phyloP scores from a whole-genome alignment of 2,329 filamentous ascomycete genomes.

The Hypoxylon sp. region DNA sequence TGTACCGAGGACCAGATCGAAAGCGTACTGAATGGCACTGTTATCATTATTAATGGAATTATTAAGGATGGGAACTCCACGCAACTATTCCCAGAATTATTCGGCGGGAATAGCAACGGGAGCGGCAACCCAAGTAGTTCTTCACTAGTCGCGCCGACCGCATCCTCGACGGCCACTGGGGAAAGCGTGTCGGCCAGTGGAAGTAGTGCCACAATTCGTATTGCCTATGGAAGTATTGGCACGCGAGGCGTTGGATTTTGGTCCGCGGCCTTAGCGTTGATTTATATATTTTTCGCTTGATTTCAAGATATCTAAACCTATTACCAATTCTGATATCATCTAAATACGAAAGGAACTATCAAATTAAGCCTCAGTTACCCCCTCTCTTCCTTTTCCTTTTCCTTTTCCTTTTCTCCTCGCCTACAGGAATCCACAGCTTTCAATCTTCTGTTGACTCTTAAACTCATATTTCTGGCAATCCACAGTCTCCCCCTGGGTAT shows the following conservation, averaged over 20 bases:
- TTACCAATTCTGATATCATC: neutral
- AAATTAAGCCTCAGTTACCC: neutral
- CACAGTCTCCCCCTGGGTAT: too few species aligned
- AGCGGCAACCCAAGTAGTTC: conserved; percentile 7
- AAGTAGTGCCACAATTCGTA: conserved; percentile 20
- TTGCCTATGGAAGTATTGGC: neutral
- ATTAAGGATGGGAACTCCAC: conserved; percentile 53
- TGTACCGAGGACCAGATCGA: conserved; percentile 66
- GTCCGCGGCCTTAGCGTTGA: conserved; percentile 2
- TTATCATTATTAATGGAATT: conserved; percentile 55
- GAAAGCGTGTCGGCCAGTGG: conserved; percentile 9
- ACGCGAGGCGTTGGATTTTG: conserved; percentile 17
- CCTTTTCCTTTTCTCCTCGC: neutral
- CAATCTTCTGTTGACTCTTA: neutral
- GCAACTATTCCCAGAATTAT: conserved; percentile 50
- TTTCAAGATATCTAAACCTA: neutral
- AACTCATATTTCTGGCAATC: neutral
- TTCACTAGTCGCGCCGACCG: conserved; percentile 7
- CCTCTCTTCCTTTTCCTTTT: neutral
- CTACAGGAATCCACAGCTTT: neutral
- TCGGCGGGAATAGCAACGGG: conserved; percentile 20
- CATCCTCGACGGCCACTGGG: conserved; percentile 10
- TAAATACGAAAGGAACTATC: neutral
- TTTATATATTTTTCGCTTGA: conserved; percentile 13
- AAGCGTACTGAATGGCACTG: conserved; percentile 56